Percentiles rank a stretch among this genome's conserved stretches.
Conservation (phyloP, 2,329 filamentous ascomycete species). For the Cercospora zeina region DNA sequence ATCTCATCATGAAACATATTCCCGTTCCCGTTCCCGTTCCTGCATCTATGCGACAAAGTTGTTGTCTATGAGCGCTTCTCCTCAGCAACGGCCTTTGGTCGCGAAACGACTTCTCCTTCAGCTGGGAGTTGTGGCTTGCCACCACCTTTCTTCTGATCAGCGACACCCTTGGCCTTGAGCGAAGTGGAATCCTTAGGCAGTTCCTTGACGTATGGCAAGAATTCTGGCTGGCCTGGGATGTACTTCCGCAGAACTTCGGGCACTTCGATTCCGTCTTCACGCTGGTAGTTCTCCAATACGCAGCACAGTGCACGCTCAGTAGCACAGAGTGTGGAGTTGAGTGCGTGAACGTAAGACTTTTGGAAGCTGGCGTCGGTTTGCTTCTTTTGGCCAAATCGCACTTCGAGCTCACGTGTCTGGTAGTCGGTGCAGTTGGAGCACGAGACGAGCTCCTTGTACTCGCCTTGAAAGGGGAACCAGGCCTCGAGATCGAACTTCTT, state of each 20-base stretch:
- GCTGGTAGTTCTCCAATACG: conserved; percentile 95
- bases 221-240: conserved; percentile 83
- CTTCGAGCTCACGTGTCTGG: conserved; percentile 90
- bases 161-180: conserved; percentile 51
- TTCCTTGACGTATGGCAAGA: conserved; percentile 85
- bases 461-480: conserved; percentile 92
- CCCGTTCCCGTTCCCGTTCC: too few species aligned
- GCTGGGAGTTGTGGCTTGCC: conserved; percentile 34
- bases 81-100: conserved; percentile 39
- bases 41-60: background rate
- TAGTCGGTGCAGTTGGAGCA: conserved; percentile 99
- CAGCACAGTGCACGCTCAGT: conserved; percentile 93
- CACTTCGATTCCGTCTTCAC: conserved; percentile 76
- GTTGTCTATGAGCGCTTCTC: conserved; percentile 30
- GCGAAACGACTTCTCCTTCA: conserved; percentile 39
- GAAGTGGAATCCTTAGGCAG: conserved; percentile 73
- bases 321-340: conserved; percentile 87
- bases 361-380: conserved; percentile 69
- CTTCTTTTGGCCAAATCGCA: conserved; percentile 85
- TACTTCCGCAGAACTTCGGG: conserved; percentile 85
- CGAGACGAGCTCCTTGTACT: conserved; percentile 97
- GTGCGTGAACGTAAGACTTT: conserved; percentile 92
- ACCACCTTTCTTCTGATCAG: conserved; percentile 29
- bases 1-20: background rate
- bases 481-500: conserved; percentile 98